A percentile compares a stretch with the other conserved stretches of the same genome.
Evolutionary conservation across 176 grass and related monocot genomes (phyloP).

Genomic region (maize (Zea mays)): Zm-B73-REFERENCE-NAM-5.0 NC_050103.1:41012001-41012500

Average conservation of each 20-base stretch:
- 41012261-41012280: neutral
- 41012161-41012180: slow-evolving; percentile 85
- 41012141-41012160: slow-evolving; percentile 84
- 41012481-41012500: slow-evolving; percentile 76
- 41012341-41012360: neutral
- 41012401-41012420: slow-evolving; percentile 1
- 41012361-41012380: neutral
- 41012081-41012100: slow-evolving; percentile 81
- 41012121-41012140: slow-evolving; percentile 78
- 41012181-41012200: slow-evolving; percentile 89
- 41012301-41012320: neutral
- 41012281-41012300: slow-evolving; percentile 3
- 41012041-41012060: slow-evolving; percentile 87
- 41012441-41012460: slow-evolving; percentile 38
- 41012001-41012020: slow-evolving; percentile 47
- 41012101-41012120: slow-evolving; percentile 77
- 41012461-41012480: slow-evolving; percentile 81
- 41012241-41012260: neutral
- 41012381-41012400: slow-evolving; percentile 11
- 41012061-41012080: slow-evolving; percentile 61
- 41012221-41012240: slow-evolving; percentile 71
- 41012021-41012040: slow-evolving; percentile 88
- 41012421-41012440: slow-evolving; percentile 17
- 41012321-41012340: neutral
- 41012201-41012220: slow-evolving; percentile 88